Evolutionary conservation across 306 rosid genomes (phyloP).

Genomic region (Vigna unguiculata): DNA sequence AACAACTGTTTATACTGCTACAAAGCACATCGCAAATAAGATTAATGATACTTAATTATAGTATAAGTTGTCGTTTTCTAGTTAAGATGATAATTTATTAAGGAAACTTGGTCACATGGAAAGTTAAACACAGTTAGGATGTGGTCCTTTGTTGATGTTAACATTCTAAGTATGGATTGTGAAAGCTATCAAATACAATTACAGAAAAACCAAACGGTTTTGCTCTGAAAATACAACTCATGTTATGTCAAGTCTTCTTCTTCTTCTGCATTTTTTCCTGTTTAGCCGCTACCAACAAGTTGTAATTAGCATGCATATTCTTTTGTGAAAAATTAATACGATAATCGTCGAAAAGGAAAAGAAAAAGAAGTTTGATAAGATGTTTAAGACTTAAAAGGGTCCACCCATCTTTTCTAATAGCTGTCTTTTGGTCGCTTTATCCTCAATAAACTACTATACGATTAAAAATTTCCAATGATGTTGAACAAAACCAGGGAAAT

Average conservation of each 20-base stretch:
- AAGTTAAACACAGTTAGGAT: constrained; percentile 29
- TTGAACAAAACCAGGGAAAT: neutral
- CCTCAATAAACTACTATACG: neutral
- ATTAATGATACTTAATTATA: constrained; percentile 3
- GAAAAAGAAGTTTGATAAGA: constrained; percentile 34
- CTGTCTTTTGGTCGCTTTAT: neutral
- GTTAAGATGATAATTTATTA: constrained; percentile 4
- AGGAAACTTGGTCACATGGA: constrained; percentile 15
- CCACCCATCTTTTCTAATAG: constrained; percentile 20
- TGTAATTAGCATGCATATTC: neutral
- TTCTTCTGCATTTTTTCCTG: neutral
- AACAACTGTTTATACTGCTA: neutral
- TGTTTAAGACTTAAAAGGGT: constrained; percentile 9
- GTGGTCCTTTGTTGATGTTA: constrained; percentile 41
- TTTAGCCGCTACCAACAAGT: constrained; percentile 3
- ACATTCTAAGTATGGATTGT: constrained; percentile 35
- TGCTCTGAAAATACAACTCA: constrained; percentile 11
- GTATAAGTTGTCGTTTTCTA: constrained; percentile 24
- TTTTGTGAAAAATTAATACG: neutral
- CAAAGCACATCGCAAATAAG: constrained; percentile 16
- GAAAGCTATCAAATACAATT: neutral
- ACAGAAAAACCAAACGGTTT: neutral
- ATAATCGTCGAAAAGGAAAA: constrained; percentile 8
- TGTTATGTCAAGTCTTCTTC: constrained; percentile 13
- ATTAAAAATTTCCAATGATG: neutral